Base-by-base conservation (phyloP, 169 alveolate species). In the Neospora caninum region DNA sequence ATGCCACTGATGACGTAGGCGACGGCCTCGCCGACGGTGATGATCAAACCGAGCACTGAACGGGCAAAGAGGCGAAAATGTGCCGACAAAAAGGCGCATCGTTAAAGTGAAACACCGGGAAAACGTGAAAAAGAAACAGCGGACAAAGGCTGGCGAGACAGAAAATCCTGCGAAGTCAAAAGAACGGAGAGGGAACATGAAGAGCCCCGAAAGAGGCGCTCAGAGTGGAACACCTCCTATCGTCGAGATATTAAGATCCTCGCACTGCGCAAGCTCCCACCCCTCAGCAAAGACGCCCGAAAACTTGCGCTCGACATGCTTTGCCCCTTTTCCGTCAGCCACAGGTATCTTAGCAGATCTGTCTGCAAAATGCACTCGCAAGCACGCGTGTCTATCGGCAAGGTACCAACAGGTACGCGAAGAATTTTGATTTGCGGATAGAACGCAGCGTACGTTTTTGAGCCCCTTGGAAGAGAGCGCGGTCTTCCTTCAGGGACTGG, bases 21-120 rank as follows among this genome's bases (percentile, higher is more conserved):
- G 54, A 99, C 99, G 22, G 99, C 99, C 97, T 99, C 99, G 39
- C 99, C 99, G 88, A 99, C 92, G 31, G 99, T 99, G 95, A 99
- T 99, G 94, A 99, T 96, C 93, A 99, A 95, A 36, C 99, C 99
- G 96, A 99, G 98, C 89, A 99, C 96, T 94, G 96, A 22, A 64
- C 31, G 42, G 18, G 29, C 45, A 45, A 6, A 13, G 70, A 70
- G 9, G n/a, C 0, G 39, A 73, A 36, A 9, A 22, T 6, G 45
- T 10, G 42, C 84, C 25, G 25, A 73, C 39, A 18, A n/a, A n/a
- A 16, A 58, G 70, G 31, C 70, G 25, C 70, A 58, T 58, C 16
- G 70, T 25, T n/a, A 18, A 34, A 91, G 42, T 16, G n/a, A 64
- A 54, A 69, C 36, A 58, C 31, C 70, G 70, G 70, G 31, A 58